Evolutionary conservation across 2,329 filamentous ascomycete genomes (phyloP).

Genomic region (Fusarium falciforme): DNA sequence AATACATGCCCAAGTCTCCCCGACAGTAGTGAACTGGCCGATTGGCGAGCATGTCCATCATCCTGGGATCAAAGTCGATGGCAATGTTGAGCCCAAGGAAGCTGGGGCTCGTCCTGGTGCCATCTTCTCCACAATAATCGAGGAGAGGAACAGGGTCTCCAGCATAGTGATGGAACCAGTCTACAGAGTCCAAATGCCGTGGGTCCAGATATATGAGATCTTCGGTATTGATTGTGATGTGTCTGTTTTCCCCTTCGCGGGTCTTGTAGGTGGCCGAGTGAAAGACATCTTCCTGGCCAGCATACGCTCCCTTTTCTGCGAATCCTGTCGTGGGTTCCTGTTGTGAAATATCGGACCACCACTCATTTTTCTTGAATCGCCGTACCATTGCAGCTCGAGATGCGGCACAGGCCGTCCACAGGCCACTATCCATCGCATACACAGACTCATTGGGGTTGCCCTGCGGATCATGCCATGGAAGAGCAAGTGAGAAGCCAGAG

Average conservation of each 20-base stretch:
- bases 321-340: neutral
- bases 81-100: constrained; percentile 23
- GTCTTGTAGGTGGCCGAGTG: constrained; percentile 23
- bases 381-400: constrained; percentile 21
- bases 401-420: constrained; percentile 14
- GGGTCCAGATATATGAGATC: constrained; percentile 22
- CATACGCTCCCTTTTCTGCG: neutral
- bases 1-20: neutral
- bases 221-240: constrained; percentile 15
- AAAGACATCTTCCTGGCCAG: neutral
- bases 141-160: constrained; percentile 5
- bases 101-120: neutral
- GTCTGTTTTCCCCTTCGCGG: neutral
- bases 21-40: neutral
- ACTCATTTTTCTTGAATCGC: constrained; percentile 21
- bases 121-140: neutral
- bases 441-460: constrained; percentile 23
- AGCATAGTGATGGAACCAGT: neutral
- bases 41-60: neutral
- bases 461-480: constrained; percentile 8
- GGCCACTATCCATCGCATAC: constrained; percentile 20
- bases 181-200: neutral
- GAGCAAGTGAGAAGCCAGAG: neutral
- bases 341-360: constrained; percentile 20
- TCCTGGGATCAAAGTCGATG: constrained; percentile 18